Evolutionary conservation across 257 asterid genomes (phyloP).

Genomic region (Sherardia arvensis): DNA sequence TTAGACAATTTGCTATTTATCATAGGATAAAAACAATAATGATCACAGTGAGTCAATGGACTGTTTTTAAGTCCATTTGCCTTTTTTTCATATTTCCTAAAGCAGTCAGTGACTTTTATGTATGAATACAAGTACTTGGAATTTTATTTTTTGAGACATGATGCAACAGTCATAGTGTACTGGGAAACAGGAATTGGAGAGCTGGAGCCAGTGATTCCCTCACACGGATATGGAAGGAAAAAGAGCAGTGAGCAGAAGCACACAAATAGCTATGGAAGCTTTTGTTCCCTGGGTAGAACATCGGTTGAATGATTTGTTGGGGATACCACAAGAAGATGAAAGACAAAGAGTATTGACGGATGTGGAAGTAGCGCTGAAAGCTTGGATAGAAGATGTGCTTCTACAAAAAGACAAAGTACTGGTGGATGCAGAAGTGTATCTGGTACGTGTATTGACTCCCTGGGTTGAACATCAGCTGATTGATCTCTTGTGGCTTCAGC

Average conservation of each 20-base stretch:
- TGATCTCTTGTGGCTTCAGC: neutral
- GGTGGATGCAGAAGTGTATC: too few species aligned
- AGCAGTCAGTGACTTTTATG: too few species aligned
- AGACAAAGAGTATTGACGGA: neutral
- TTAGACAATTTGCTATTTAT: too few species aligned
- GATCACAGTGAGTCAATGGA: too few species aligned
- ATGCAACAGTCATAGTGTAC: too few species aligned
- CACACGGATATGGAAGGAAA: neutral
- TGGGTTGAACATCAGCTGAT: neutral
- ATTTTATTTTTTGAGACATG: too few species aligned
- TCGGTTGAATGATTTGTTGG: neutral
- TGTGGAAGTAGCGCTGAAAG: neutral
- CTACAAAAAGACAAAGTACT: neutral
- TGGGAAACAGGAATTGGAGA: too few species aligned
- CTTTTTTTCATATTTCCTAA: too few species aligned
- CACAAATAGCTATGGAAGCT: neutral
- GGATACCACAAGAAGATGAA: neutral
- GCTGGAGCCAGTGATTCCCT: neutral
- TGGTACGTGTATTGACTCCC: neutral
- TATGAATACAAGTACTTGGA: too few species aligned
- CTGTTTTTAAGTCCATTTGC: too few species aligned
- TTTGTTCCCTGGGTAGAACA: conserved; percentile 10
- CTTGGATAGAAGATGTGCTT: neutral
- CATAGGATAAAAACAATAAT: too few species aligned
- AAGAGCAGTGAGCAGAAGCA: neutral